Base-by-base conservation (phyloP, 192 early-diverging fungal genomes). In the Umbelopsis isabellina region DNA sequence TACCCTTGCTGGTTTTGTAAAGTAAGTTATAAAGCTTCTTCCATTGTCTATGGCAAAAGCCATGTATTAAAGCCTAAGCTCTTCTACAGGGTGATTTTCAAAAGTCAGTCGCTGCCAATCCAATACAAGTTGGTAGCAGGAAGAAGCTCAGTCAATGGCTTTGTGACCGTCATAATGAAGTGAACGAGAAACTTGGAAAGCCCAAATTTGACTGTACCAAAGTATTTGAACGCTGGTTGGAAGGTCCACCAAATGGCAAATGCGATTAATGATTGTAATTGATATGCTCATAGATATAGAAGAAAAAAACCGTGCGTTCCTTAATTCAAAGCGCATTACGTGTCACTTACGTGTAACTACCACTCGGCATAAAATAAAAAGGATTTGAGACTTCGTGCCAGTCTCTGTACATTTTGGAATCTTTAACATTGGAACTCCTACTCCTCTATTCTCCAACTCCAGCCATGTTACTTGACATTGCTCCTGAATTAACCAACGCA, bases 1-100 rank as follows among this genome's bases (percentile, higher is more conserved):
- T 99, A 99, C 79, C 97, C 97, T 13, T 99, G 97, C 70, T 88
- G 90, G 13, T 85, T 86, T 27, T 99, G 97, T 77, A 94, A 94
- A 48, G 75, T 69, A 65, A 77, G 48, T 46, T 20, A 20, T 33
- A 45, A 3, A 27, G 33, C 5, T 21, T n/a, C 35, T 25, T 25
- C 10, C 20, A 4, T 10, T 22, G n/a, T 65, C 9, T 12, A 41
- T 41, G 1, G 37, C 25, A 51, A 53, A 70, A 33, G 27, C 48
- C 10, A 21, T 20, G 13, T 49, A 1, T 21, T 49, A 49, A 49
- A 18, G 12, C 48, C 30, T 22, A 58, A 20, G n/a, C 53, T 61
- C 16, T 35, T 35, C 27, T 20, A 35, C 72, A 78, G 4, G 78
- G 88, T 44, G 94, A 97, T 80, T 81, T 99, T 77, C 88, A 87